phyloP scores from a whole-genome alignment of 768 basidiomycete species.

The Botryobasidium botryosum region DNA sequence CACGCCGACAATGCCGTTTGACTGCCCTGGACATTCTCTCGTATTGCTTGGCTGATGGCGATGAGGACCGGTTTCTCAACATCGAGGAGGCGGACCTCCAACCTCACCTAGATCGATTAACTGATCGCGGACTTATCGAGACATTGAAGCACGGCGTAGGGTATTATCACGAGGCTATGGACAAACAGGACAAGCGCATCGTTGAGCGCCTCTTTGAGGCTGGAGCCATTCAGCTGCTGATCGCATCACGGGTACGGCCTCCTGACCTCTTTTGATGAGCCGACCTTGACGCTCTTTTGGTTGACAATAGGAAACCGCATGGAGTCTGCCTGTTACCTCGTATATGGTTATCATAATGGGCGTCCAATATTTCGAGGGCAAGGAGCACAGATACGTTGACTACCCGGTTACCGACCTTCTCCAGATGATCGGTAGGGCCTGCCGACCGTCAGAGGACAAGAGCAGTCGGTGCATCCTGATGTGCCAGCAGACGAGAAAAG shows the following conservation, averaged over 20 bases:
- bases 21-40: constrained; percentile 83
- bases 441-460: constrained; percentile 74
- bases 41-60: constrained; percentile 77
- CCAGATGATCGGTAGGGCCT: constrained; percentile 99
- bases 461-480: constrained; percentile 89
- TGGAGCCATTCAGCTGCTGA: constrained; percentile 85
- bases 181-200: constrained; percentile 83
- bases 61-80: constrained; percentile 76
- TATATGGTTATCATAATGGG: constrained; percentile 99
- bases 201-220: constrained; percentile 85
- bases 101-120: constrained; percentile 74
- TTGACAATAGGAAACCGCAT: constrained; percentile 64
- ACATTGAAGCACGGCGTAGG: constrained; percentile 81
- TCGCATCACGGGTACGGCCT: constrained; percentile 80
- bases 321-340: constrained; percentile 84
- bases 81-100: constrained; percentile 67
- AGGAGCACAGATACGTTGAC: constrained; percentile 94
- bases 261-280: not conserved
- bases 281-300: not conserved
- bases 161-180: constrained; percentile 88
- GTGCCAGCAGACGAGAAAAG: constrained; percentile 95
- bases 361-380: constrained; percentile 92
- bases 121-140: constrained; percentile 58
- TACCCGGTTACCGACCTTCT: constrained; percentile 97
- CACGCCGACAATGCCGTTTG: constrained; percentile 81